These are phyloP conservation scores for Scutellaria minor DNA, from an alignment of 257 asterid genomes.

Conservation along the genomic window DNA sequence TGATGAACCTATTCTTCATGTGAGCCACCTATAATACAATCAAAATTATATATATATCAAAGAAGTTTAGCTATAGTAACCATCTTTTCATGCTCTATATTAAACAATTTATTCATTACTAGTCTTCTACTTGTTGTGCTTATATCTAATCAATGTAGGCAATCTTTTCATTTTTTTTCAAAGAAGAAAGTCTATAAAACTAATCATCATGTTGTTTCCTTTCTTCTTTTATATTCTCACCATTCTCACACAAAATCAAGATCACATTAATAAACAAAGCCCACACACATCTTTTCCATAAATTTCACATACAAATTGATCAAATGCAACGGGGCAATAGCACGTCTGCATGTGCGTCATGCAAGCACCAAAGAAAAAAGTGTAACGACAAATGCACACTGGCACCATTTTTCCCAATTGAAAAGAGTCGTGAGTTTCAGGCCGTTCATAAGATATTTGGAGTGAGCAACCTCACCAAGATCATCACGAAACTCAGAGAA, in stretches of 20 bases:
- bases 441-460: constrained; percentile 88
- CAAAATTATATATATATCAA: neutral
- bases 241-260: constrained; percentile 15
- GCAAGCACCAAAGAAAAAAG: constrained; percentile 95
- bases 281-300: neutral
- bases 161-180: constrained; percentile 55
- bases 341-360: constrained; percentile 81
- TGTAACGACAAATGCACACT: constrained; percentile 74
- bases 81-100: constrained; percentile 54
- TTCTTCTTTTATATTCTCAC: constrained; percentile 28
- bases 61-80: constrained; percentile 34
- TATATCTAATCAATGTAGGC: constrained; percentile 37
- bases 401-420: constrained; percentile 74
- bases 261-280: neutral
- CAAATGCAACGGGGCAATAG: constrained; percentile 47
- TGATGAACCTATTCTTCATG: constrained; percentile 38
- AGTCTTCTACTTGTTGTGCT: constrained; percentile 39
- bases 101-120: constrained; percentile 38
- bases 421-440: constrained; percentile 59
- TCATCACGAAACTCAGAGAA: constrained; percentile 50
- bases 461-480: constrained; percentile 71
- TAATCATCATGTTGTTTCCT: neutral
- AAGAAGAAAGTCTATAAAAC: constrained; percentile 23
- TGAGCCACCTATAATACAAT: constrained; percentile 47
- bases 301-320: neutral